phyloP scores from a whole-genome alignment of 2,329 filamentous ascomycete species.

The Neonectria punicea region DNA sequence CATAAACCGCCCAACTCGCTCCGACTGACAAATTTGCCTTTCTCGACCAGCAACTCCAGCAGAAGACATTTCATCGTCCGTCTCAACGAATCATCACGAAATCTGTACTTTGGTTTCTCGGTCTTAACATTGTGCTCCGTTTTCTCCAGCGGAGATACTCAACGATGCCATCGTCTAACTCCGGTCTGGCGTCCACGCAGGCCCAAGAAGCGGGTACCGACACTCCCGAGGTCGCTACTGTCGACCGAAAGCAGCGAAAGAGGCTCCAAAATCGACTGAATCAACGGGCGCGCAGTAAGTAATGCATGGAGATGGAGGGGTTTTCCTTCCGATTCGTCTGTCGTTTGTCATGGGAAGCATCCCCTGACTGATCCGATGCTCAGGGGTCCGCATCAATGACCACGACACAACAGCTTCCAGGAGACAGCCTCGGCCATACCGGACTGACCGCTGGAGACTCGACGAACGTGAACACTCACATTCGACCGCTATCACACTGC shows the following conservation, averaged over 20 bases:
- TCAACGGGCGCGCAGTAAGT: slow-evolving; percentile 28
- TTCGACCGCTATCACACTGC: no score
- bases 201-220: not conserved
- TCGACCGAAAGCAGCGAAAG: slow-evolving; percentile 23
- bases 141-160: not conserved
- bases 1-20: not conserved
- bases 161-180: not conserved
- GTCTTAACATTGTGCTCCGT: not conserved
- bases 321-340: not conserved
- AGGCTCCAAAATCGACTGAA: slow-evolving; percentile 28
- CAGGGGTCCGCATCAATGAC: no score
- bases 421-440: not conserved
- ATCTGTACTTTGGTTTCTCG: no score
- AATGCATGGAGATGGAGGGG: not conserved
- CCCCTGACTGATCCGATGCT: no score
- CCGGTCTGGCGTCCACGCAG: not conserved
- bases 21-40: not conserved
- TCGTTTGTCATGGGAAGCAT: no score
- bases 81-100: no score
- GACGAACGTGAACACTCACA: not conserved
- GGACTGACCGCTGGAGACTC: slow-evolving; percentile 26
- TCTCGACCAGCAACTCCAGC: no score
- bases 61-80: no score
- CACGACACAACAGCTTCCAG: no score
- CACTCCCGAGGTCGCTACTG: not conserved